These are phyloP conservation scores for Dianthus caryophyllus DNA, from an alignment of 148 eudicot genomes.

Conservation along the genomic window DNA sequence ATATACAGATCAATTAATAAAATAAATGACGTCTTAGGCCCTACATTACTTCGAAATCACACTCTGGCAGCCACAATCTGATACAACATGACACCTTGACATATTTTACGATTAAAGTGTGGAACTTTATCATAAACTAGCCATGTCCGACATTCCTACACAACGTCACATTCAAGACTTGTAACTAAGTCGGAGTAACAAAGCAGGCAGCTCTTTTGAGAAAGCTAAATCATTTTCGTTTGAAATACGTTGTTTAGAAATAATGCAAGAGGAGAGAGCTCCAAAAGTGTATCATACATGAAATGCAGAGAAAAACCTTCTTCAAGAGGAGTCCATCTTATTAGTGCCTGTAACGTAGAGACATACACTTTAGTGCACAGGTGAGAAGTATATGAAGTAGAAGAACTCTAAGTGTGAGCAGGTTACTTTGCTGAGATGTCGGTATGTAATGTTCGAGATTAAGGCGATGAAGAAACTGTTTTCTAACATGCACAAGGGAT, in stretches of 20 bases:
- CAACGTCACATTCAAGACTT: no score
- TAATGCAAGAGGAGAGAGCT: slow-evolving; percentile 8
- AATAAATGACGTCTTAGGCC: no score
- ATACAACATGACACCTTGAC: no score
- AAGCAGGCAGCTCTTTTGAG: not conserved
- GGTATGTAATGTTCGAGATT: not conserved
- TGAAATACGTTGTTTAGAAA: not conserved
- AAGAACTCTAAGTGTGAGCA: not conserved
- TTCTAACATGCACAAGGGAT: not conserved
- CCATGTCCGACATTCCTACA: no score
- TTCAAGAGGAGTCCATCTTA: slow-evolving; percentile 61
- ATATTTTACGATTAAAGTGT: no score
- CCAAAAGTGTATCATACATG: slow-evolving; percentile 40
- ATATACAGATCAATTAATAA: no score
- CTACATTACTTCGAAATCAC: no score
- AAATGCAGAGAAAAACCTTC: slow-evolving; percentile 87
- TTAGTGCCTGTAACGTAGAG: slow-evolving; percentile 49
- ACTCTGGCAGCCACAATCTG: no score
- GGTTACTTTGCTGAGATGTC: not conserved
- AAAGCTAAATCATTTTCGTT: not conserved
- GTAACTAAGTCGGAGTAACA: no score
- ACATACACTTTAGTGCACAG: slow-evolving; percentile 7
- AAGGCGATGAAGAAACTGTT: not conserved
- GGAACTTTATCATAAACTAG: no score
- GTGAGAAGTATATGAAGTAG: not conserved